These are phyloP conservation scores for Cladophialophora yegresii DNA, from an alignment of 2,329 filamentous ascomycete species.

Conservation along the genomic window DNA sequence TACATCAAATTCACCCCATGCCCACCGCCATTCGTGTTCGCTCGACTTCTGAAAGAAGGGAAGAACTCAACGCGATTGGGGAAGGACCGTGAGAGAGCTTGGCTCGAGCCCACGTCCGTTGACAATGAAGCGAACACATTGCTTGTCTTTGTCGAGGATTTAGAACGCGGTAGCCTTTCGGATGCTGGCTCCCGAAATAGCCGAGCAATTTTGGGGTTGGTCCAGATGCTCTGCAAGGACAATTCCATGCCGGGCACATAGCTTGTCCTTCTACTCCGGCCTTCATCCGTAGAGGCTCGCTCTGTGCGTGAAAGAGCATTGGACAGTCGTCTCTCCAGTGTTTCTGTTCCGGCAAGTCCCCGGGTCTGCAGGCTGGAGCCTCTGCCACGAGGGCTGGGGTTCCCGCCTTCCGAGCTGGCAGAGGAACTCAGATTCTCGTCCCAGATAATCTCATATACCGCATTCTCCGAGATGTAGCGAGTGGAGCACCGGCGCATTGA, in stretches of 20 bases:
- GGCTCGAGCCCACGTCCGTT: not conserved
- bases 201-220: constrained; percentile 24
- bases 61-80: constrained; percentile 29
- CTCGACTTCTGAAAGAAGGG: constrained; percentile 25
- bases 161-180: constrained; percentile 25
- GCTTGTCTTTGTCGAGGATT: constrained; percentile 6
- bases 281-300: constrained; percentile 14
- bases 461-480: constrained; percentile 28
- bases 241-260: constrained; percentile 11
- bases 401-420: constrained; percentile 14
- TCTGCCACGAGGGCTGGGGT: constrained; percentile 11
- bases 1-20: not conserved
- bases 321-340: constrained; percentile 28
- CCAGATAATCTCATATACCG: constrained; percentile 36
- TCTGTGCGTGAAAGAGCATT: constrained; percentile 24
- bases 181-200: constrained; percentile 26
- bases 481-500: constrained; percentile 32
- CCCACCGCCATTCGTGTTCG: constrained; percentile 15
- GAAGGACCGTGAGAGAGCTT: not conserved
- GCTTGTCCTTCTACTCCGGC: constrained; percentile 15
- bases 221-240: constrained; percentile 14
- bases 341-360: constrained; percentile 21
- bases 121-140: not conserved
- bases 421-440: constrained; percentile 29
- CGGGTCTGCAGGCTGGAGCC: constrained; percentile 13